Evolutionary conservation across 75 land plant species (phyloP), one percentile per base, ranked within the genome.

Genomic region (Picea sitchensis): DNA sequence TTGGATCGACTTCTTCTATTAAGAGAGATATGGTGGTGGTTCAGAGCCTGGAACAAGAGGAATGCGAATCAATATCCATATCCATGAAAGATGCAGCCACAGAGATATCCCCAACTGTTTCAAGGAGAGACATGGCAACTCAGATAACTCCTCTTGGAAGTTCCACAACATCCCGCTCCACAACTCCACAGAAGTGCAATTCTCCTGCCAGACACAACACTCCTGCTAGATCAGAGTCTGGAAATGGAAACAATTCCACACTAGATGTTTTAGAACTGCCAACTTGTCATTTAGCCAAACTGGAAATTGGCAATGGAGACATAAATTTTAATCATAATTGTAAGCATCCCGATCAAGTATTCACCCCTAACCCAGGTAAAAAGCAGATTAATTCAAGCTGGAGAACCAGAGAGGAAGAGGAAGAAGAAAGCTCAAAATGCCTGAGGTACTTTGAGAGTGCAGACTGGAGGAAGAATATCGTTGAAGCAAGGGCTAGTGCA

Each of bases 41-140:
- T 26, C 30, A 64, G 32, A 23, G 32, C 31, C 26, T 3, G 31
- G 31, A 11, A 6, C 67, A 64, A 0, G 67, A 31, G 32, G 31
- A 30, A 2, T 64, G 67, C 0, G 32, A 30, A 64, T 64, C 32
- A 26, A 2, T 51, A 9, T 51, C 56, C 63, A 14, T 51, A 51
- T 65, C 73, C 7, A 79, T 78, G 36, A 83, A 68, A 72, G 89
- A 92, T 83, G 86, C 85, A 73, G 76, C 77, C 31, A 81, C 83
- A n/a, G 80, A 72, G 69, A 62, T 88, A 14, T 84, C 90, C 51
- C 82, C 85, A 32, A 65, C 63, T 57, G 80, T 88, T 59, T 84
- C 90, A 30, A 88, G 87, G 76, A 88, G 90, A 61, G 99, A 96
- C 79, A 92, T 96, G 90, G 92, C 94, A 7, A 94, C 96, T 0